Conservation (phyloP, 257 asterid species). For the Marsdenia floribunda region DNA sequence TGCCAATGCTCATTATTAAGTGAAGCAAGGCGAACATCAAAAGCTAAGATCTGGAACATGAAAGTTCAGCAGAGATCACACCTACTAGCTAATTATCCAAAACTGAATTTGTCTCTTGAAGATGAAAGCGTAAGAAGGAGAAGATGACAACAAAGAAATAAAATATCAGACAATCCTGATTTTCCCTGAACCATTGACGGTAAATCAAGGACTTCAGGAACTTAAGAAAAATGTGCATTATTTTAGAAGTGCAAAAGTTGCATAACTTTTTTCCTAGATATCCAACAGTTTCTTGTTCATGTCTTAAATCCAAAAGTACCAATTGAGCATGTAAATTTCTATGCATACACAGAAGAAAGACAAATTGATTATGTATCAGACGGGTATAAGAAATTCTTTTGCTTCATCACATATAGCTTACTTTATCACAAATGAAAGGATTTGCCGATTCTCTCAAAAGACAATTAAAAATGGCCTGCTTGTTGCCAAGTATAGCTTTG, state of each 20-base stretch:
- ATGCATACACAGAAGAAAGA: background rate
- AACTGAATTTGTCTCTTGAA: background rate
- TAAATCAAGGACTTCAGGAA: background rate
- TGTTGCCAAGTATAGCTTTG: constrained; percentile 80
- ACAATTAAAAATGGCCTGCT: constrained; percentile 81
- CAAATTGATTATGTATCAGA: background rate
- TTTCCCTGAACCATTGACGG: background rate
- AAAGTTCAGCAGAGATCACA: background rate
- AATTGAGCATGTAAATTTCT: background rate
- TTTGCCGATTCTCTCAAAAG: constrained; percentile 85
- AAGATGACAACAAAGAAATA: background rate
- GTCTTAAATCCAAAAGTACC: background rate
- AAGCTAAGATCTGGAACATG: background rate
- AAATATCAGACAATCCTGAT: background rate
- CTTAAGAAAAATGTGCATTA: background rate
- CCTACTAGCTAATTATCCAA: background rate
- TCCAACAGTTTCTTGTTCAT: background rate
- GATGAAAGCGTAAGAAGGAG: background rate
- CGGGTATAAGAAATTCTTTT: background rate
- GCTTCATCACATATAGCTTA: constrained; percentile 27
- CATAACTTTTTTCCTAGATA: background rate
- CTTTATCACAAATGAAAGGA: constrained; percentile 74
- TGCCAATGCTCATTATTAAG: background rate
- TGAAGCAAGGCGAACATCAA: background rate
- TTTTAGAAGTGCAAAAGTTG: background rate